Percentiles rank a stretch among this genome's conserved stretches.
phyloP scores from a whole-genome alignment of 495 filamentous ascomycete genomes.

The Neurospora sublineolata region DNA sequence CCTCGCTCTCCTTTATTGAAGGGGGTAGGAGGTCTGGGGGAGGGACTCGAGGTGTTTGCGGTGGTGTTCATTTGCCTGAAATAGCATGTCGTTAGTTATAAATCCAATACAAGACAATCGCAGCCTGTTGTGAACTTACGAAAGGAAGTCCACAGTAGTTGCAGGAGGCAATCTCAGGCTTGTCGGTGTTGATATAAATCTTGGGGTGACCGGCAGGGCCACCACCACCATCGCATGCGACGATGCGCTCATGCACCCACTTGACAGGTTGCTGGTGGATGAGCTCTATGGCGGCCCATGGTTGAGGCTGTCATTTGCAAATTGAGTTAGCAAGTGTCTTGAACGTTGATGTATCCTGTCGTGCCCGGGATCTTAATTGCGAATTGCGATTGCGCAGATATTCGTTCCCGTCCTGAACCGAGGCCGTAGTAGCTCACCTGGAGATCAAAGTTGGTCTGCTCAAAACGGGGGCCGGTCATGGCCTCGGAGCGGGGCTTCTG shows the following conservation, averaged over 20 bases:
- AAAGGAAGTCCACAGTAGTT: slow-evolving; percentile 92
- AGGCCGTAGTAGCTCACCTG: slow-evolving; percentile 55
- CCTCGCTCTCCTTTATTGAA: neutral
- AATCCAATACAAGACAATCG: neutral
- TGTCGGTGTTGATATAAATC: slow-evolving; percentile 96
- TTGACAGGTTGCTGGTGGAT: slow-evolving; percentile 92
- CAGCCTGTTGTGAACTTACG: slow-evolving; percentile 44
- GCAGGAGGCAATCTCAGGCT: slow-evolving; percentile 83
- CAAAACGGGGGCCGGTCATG: slow-evolving; percentile 90
- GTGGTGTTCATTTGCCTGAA: slow-evolving; percentile 77
- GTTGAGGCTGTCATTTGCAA: slow-evolving; percentile 53
- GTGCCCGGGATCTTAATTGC: neutral
- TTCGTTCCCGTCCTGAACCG: neutral
- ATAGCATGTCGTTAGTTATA: neutral
- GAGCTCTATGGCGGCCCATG: slow-evolving; percentile 81
- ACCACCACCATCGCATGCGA: slow-evolving; percentile 87
- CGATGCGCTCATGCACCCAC: slow-evolving; percentile 72
- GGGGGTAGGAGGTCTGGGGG: slow-evolving; percentile 66
- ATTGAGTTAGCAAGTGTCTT: neutral
- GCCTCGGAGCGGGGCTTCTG: slow-evolving; percentile 69
- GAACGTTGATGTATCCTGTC: neutral
- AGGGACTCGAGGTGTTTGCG: slow-evolving; percentile 68
- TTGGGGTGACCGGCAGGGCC: slow-evolving; percentile 83
- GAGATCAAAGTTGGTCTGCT: slow-evolving; percentile 83
- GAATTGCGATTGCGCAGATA: neutral